Conservation (phyloP, 352 stramenopile genomes). For the Pythium scleroteichum region DNA sequence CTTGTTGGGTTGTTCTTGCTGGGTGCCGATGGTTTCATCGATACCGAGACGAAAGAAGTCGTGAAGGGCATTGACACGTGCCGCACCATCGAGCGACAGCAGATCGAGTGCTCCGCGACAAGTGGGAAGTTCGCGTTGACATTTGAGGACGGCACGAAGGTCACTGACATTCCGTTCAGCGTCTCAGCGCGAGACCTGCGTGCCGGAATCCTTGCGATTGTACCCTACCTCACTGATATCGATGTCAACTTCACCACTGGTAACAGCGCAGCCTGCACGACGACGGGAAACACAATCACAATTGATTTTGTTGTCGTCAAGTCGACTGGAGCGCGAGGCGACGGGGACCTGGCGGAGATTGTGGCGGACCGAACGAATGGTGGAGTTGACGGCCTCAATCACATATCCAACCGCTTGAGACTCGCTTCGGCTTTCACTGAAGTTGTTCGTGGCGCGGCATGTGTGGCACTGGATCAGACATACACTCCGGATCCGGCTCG, state of each 20-base stretch:
- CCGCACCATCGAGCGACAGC: conserved; percentile 57
- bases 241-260: conserved; percentile 48
- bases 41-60: conserved; percentile 63
- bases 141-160: conserved; percentile 54
- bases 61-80: conserved; percentile 75
- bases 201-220: conserved; percentile 38
- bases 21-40: conserved; percentile 55
- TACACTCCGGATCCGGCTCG: conserved; percentile 37
- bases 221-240: conserved; percentile 64
- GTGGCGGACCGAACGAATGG: conserved; percentile 55
- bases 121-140: conserved; percentile 69
- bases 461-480: conserved; percentile 52
- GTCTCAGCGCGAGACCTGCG: conserved; percentile 44
- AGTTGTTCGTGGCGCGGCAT: conserved; percentile 46
- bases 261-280: conserved; percentile 43
- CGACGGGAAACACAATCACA: conserved; percentile 52
- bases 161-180: conserved; percentile 46
- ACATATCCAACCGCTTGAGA: conserved; percentile 66
- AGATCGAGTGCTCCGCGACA: conserved; percentile 61
- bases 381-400: conserved; percentile 44
- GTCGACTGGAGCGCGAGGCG: conserved; percentile 35
- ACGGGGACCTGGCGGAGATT: conserved; percentile 57
- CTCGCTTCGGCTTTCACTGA: conserved; percentile 58
- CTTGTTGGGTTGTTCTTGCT: conserved; percentile 47
- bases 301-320: conserved; percentile 67